phyloP scores from a whole-genome alignment of 2,329 filamentous ascomycete species.

The Onygena corvina region DNA sequence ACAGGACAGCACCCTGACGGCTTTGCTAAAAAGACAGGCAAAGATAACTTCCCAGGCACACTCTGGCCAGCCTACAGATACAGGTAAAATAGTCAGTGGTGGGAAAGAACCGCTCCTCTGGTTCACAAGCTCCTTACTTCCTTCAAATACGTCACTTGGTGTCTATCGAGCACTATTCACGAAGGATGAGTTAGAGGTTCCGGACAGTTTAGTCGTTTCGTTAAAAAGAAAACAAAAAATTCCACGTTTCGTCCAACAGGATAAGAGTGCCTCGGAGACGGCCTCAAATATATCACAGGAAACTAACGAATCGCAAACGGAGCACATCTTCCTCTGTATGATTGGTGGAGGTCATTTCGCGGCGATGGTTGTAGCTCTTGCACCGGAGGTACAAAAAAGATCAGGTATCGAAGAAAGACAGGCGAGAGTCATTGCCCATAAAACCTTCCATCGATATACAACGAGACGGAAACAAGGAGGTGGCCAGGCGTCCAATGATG shows the following conservation, averaged over 20 bases:
- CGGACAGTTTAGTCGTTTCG: constrained; percentile 51
- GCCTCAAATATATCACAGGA: constrained; percentile 44
- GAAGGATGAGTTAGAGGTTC: constrained; percentile 54
- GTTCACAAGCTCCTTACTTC: constrained; percentile 66
- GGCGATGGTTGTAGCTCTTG: constrained; percentile 83
- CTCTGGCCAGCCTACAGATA: constrained; percentile 37
- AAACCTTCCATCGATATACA: constrained; percentile 96
- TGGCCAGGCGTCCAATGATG: constrained; percentile 84
- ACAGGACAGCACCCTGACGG: constrained; percentile 48
- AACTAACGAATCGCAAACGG: constrained; percentile 42
- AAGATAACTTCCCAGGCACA: constrained; percentile 47
- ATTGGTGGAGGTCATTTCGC: constrained; percentile 96
- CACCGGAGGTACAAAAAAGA: constrained; percentile 64
- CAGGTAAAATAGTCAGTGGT: constrained; percentile 40
- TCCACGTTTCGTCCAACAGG: constrained; percentile 39
- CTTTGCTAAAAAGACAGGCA: constrained; percentile 72
- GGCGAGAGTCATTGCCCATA: constrained; percentile 81
- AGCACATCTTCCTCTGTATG: constrained; percentile 95
- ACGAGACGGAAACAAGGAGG: constrained; percentile 94
- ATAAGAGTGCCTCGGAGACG: constrained; percentile 27
- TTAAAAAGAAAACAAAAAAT: constrained; percentile 66
- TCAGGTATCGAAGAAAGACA: constrained; percentile 63
- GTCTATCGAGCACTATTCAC: constrained; percentile 76
- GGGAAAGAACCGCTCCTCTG: constrained; percentile 70
- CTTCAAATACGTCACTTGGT: constrained; percentile 67